phyloP scores from a whole-genome alignment of 257 asterid genomes.

The Nicotiana knightiana region DNA sequence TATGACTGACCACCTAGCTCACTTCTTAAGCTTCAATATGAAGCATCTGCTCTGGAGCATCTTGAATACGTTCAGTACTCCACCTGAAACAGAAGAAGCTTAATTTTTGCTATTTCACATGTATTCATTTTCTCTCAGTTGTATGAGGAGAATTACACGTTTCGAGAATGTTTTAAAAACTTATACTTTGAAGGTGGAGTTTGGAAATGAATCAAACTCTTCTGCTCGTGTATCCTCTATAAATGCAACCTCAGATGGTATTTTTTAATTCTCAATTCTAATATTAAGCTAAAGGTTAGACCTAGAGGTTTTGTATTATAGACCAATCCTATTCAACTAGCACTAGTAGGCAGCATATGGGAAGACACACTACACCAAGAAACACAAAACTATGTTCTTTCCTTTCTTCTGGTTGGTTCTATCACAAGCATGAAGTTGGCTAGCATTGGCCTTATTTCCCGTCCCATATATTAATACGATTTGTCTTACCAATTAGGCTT shows the following conservation, averaged over 20 bases:
- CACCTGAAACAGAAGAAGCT: neutral
- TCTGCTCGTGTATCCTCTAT: neutral
- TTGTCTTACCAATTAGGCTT: neutral
- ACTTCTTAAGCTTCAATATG: neutral
- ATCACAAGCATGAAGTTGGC: neutral
- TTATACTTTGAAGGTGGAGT: neutral
- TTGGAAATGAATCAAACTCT: neutral
- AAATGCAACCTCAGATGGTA: neutral
- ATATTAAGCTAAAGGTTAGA: constrained; percentile 4
- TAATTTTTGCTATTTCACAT: neutral
- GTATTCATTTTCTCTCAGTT: neutral
- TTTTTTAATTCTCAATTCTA: constrained; percentile 1
- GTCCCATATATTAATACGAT: neutral
- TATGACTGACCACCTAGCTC: neutral
- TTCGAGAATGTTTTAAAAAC: neutral
- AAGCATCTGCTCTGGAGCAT: neutral
- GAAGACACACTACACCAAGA: neutral
- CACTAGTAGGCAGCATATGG: neutral
- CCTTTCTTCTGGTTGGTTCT: neutral
- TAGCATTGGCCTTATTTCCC: neutral
- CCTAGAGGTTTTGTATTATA: neutral
- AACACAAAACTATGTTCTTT: neutral
- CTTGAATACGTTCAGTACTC: neutral
- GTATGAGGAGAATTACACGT: neutral
- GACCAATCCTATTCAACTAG: neutral